Evolutionary conservation across 106 monocot genomes (phyloP), one percentile per base, ranked within the genome.

Genomic region (Cymbidium sinense): DNA sequence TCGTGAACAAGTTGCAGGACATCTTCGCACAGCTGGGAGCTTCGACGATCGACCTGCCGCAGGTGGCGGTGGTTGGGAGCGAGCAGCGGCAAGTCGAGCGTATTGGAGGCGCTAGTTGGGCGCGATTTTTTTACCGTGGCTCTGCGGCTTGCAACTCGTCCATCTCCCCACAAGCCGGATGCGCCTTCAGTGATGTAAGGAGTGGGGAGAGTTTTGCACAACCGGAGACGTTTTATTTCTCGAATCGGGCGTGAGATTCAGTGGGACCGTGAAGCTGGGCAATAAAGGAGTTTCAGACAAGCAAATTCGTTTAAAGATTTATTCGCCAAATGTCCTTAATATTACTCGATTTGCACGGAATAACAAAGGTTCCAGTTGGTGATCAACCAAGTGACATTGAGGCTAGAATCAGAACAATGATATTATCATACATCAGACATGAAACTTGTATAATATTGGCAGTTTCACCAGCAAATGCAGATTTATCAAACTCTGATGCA

Each of bases 41-140:
- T 77, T 81, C 91, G 50, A 87, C 91, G 11, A 90, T 98, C 70
- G 88, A 86, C 25, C 85, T 98, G 27, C 96, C 96, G 7, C 94
- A 91, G 87, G 94, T 98, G 75, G 94, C 93, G 50, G 96, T 93
- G 30, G 83, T 98, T 43, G 96, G 96, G 43, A 89, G 93, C 90
- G 86, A 94, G 96, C 82, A 98, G 96, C 78, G 96, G 96, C 9
- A 98, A 94, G 78, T 94, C 96, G 54, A 98, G 96, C 87, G 96
- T 98, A 19, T 84, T 98, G 17, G 96, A 98, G 85, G 89, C 96
- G 20, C 88, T 98, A n/a, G 93, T 94, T 20, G 96, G 94, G 34
- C 79, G 93, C 25, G 96, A 98, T 74, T 98, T 98, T 74, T 82
- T 98, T 8, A 91, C 96, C 83, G 94, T n/a, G 94, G 96, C 27